Evolutionary conservation across 495 filamentous ascomycete genomes (phyloP).

Genomic region (Poronia punctata): DNA sequence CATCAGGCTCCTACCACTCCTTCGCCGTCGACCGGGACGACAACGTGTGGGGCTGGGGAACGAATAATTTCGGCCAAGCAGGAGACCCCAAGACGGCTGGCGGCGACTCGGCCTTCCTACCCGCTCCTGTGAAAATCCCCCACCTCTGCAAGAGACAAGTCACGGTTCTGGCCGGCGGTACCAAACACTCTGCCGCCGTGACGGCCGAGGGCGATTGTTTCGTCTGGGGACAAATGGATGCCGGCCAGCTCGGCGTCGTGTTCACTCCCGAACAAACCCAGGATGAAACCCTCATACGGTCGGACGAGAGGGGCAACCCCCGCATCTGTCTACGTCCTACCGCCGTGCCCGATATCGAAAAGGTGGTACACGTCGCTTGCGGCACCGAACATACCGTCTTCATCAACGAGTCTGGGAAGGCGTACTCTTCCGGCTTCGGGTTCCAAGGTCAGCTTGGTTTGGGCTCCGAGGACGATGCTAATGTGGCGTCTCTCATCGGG

Average conservation of each 20-base stretch:
- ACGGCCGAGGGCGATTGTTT: conserved; percentile 48
- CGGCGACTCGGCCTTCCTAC: conserved; percentile 18
- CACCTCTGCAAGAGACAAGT: conserved; percentile 42
- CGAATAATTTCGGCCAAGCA: conserved; percentile 41
- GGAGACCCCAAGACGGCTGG: conserved; percentile 56
- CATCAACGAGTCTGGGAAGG: conserved; percentile 49
- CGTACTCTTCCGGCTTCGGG: conserved; percentile 58
- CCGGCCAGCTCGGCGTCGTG: conserved; percentile 50
- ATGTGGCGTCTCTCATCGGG: conserved; percentile 50
- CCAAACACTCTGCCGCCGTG: conserved; percentile 52
- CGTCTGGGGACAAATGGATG: conserved; percentile 56
- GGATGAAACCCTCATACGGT: conserved; percentile 42
- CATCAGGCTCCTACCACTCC: conserved; percentile 13
- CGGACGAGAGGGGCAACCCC: conserved; percentile 40
- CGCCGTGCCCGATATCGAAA: conserved; percentile 23
- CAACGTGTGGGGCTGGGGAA: conserved; percentile 14
- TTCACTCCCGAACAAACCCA: conserved; percentile 32
- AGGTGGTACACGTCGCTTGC: conserved; percentile 36
- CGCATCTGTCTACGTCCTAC: conserved; percentile 52
- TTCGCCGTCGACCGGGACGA: conserved; percentile 23
- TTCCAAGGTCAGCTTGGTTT: conserved; percentile 58
- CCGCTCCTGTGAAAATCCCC: background rate
- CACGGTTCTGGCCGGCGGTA: conserved; percentile 43
- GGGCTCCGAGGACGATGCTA: conserved; percentile 48
- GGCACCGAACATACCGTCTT: conserved; percentile 54